Base-by-base conservation (phyloP, 768 basidiomycete genomes). In the Glaciozyma martinii region DNA sequence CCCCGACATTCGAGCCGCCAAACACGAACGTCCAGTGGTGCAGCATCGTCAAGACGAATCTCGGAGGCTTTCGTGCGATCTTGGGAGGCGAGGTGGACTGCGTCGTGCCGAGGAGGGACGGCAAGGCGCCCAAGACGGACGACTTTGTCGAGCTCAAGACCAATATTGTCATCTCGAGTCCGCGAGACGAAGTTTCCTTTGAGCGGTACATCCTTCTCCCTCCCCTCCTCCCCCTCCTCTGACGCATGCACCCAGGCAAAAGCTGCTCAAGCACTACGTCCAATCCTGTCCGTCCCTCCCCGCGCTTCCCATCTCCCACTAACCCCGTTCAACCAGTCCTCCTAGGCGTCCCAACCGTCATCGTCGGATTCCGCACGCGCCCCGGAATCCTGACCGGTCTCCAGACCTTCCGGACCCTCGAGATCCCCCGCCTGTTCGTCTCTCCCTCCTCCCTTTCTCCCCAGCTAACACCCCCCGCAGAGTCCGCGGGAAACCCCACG, bases 11-110 rank as follows among this genome's bases (percentile, higher is more conserved):
- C 60, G 85, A 86, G 1, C 85, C 88, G 65, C 89, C 92, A 18
- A 81, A 93, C 73, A 92, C 89, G 16, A 90, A 90, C 71, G 82
- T 88, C 0, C 89, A 92, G 71, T 92, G 90, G 90, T 92, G 90
- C 72, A 85, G 83, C 66, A 85, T 94, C 59, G 87, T 90, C 53
- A 88, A 89, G 76, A 90, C 89, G 6, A 89, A 88, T 66, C 81
- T 92, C 30, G 88, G 85, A 0, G 80, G 83, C 61, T 82, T 80
- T 32, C 80, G 88, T 49, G 77, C 89, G 58, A 78, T 94, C 63
- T 83, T 92, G 55, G 90, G 90, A 1, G 90, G 91, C 8, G 90
- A 93, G 76, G 90, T 94, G 9, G 90, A 94, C 75, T 94, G 90
- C 73, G 84, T 91, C 27, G 80, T 64, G 78, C 73, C 50, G 23